Base-by-base conservation (phyloP, 1,139 yeast species). In the Scheffersomyces stambukii region DNA sequence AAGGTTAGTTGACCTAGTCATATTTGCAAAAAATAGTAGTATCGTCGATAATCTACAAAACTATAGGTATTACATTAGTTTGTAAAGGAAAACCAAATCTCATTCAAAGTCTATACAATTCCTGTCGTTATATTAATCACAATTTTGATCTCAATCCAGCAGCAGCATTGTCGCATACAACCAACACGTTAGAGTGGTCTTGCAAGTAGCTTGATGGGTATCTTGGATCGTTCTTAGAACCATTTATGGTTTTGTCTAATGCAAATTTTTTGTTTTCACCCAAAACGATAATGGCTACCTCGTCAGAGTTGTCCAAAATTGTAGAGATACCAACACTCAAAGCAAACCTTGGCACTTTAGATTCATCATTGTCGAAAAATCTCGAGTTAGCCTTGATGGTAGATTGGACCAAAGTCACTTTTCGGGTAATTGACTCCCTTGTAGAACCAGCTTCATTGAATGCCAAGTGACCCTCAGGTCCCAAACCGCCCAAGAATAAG, bases 381-480 rank as follows among this genome's bases (percentile, higher is more conserved):
- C 82, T 57, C 10, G 74, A 65, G 50, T 76, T 76, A 28, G 81
- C 82, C 24, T 59, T 51, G 28, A 76, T 70, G 12, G 82, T 76
- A 18, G 73, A 63, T 29, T 63, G 58, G 8, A 70, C 81, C 36
- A 76, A 60, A 3, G 54, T 46, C 17, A 76, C 77, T 39, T 57
- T 55, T 40, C 82, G 58, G 1, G 82, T 76, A 12, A 38, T 50
- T 6, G 75, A 66, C 35, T 55, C 48, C 36, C 75, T 58, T 3
- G 63, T 27, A 6, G 78, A 71, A 8, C 82, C 82, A 12, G 72
- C 63, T 50, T 76, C 82, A 49, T 76, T 76, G 47, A 76, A 76
- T 2, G 82, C 82, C 47, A 76, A 61, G 48, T 76, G 81, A 19
- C 82, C 82, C 46, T 77, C 78, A 13, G 79, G 75, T 3, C 82